These are phyloP conservation scores for Stemphylium beticola DNA, from an alignment of 2,329 filamentous ascomycete genomes.

Conservation along the genomic window DNA sequence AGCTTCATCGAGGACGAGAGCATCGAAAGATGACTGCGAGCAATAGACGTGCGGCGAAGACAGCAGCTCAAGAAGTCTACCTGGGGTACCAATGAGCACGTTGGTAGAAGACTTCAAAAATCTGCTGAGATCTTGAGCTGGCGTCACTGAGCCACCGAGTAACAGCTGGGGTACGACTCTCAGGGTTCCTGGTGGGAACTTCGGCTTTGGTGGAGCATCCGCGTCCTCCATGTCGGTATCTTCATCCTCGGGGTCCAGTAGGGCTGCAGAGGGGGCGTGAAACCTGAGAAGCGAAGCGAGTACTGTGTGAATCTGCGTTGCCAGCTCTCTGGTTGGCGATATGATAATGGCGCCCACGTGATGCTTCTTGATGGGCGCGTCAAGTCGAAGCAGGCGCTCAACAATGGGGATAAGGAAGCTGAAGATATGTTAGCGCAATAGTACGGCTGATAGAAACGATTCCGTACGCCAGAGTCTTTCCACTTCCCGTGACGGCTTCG, in stretches of 20 bases:
- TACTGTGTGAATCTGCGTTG: slow-evolving; percentile 86
- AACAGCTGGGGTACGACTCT: slow-evolving; percentile 79
- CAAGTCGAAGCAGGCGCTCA: slow-evolving; percentile 78
- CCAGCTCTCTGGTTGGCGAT: slow-evolving; percentile 90
- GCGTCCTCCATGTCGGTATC: slow-evolving; percentile 51
- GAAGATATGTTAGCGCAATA: not conserved
- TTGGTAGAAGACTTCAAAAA: slow-evolving; percentile 89
- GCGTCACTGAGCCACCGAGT: slow-evolving; percentile 79
- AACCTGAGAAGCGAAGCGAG: slow-evolving; percentile 79
- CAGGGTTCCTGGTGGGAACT: slow-evolving; percentile 55
- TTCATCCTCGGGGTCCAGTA: slow-evolving; percentile 61
- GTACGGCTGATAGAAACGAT: too few relatives aligned
- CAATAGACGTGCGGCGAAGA: slow-evolving; percentile 87
- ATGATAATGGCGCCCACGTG: slow-evolving; percentile 91
- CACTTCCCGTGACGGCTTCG: slow-evolving; percentile 62
- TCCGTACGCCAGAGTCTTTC: slow-evolving; percentile 42
- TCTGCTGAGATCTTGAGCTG: slow-evolving; percentile 82
- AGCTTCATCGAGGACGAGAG: slow-evolving; percentile 91
- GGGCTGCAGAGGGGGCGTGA: slow-evolving; percentile 76
- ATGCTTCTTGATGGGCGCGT: slow-evolving; percentile 85
- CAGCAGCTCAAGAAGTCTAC: slow-evolving; percentile 84
- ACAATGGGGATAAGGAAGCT: slow-evolving; percentile 80
- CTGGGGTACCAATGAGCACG: slow-evolving; percentile 87
- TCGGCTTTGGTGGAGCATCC: slow-evolving; percentile 45
- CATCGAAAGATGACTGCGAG: slow-evolving; percentile 86